Base-by-base conservation (phyloP, 1,139 yeast species). In the Lodderomyces orthopsilosis region DNA sequence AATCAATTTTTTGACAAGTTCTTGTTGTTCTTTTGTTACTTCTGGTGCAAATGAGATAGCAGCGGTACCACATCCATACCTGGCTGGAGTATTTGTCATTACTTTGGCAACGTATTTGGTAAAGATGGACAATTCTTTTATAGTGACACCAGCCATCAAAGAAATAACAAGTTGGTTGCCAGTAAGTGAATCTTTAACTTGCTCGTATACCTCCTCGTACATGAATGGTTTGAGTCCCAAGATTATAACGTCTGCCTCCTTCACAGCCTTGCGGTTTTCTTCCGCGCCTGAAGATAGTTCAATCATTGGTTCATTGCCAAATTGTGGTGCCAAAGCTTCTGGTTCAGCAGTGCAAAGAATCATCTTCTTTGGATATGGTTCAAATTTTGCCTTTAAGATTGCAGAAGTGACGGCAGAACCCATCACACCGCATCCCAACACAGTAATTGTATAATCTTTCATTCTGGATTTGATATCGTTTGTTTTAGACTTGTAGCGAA, bases 21-120 rank as follows among this genome's bases (percentile, higher is more conserved):
- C 69, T 47, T 71, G 72, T 54, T 80, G 79, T 43, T 74, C 63
- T 6, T 53, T 59, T 42, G 74, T 68, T 10, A 80, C 79, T 23
- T 66, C 68, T 13, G 66, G 55, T n/a, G 87, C 72, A 52, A 84
- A 81, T 2, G 93, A 79, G 19, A 93, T 82, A 19, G 89, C 91
- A 7, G 98, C 96, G 76, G 94, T 89, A 41, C 98, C 98, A 57
- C 83, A 80, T 6, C 97, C 96, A 62, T 73, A 83, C 62, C 84
- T 86, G 35, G 97, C 95, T 4, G 98, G 98, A 0, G 98, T 93
- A 65, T 93, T 93, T 46, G 98, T 93, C 96, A 94, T 91, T n/a
- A 94, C 95, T 52, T 95, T 80, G 40, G 95, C 89, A 38, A 91
- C 82, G 42, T 73, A 68, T 4, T 69, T 61, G 6, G 90, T 70